Evolutionary conservation across 768 basidiomycete genomes (phyloP), one percentile per base, ranked within the genome.

Genomic region (Paxillus ammoniavirescens): DNA sequence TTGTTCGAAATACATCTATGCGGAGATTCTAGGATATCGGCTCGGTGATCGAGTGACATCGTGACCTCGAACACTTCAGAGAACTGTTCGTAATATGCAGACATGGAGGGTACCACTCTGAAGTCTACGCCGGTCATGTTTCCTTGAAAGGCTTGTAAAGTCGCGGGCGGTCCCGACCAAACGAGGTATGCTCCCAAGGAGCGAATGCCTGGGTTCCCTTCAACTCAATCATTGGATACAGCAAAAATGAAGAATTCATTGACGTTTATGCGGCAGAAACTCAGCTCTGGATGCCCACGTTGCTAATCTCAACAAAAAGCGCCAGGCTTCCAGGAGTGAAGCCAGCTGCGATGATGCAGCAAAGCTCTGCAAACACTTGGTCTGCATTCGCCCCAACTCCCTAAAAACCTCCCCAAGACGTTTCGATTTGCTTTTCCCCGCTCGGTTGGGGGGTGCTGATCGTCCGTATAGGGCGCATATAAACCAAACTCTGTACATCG

Each of bases 401-500:
- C 18, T 23, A 35, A 50, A 41, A 13, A 53, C 48, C 17, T 54
- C 53, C 1, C 28, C 3, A 12, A 44, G 56, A 36, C 44, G 60
- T 8, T 37, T 58, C 18, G 48, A 44, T 18, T 61, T 61, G 48
- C 42, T 50, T 41, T 50, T 57, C 14, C 47, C 44, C 9, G 52
- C 31, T 1, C 53, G 50, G 33, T 57, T 54, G 12, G 50, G 53
- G 8, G 56, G 56, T 8, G 60, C 55, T 2, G 56, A 4, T 12
- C 50, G 50, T 9, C 62, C 56, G 31, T 62, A 62, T 26, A 62
- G 13, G 0, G 47, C 35, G 21, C 52, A 65, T 40, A 52, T 36
- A 6, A 63, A 63, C 63, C 62, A 68, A 13, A 65, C 57, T 8
- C 70, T 63, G 49, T 71, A 71, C 46, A 71, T 12, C 6, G 67